Conservation (phyloP, 202 grass and related monocot species). For the Carex arenaria region DNA sequence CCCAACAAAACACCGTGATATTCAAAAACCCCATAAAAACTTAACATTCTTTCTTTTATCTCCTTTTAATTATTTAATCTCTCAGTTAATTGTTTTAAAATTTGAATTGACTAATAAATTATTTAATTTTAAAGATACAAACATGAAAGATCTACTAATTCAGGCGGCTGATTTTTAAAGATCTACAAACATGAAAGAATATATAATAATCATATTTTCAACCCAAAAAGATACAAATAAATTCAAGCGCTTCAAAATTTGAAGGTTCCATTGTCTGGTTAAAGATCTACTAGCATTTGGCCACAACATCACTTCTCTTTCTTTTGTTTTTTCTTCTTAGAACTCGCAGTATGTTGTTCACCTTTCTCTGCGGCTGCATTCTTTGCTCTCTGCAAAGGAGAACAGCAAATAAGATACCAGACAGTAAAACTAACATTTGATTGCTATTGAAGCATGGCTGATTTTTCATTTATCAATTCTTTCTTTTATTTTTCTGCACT, state of each 20-base stretch:
- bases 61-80: too few species aligned
- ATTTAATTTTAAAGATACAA: neutral
- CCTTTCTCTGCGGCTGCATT: conserved; percentile 32
- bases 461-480: neutral
- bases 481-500: neutral
- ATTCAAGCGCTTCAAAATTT: neutral
- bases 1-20: too few species aligned
- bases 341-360: conserved; percentile 15
- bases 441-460: neutral
- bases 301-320: neutral
- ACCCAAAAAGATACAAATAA: neutral
- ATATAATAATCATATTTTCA: conserved; percentile 6
- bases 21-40: too few species aligned
- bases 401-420: neutral
- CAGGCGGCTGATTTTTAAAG: too few species aligned
- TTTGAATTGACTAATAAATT: too few species aligned
- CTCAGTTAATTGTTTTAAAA: too few species aligned
- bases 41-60: too few species aligned
- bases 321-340: conserved; percentile 45
- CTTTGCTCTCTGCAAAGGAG: conserved; percentile 44
- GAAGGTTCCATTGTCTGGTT: neutral
- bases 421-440: neutral
- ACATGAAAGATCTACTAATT: neutral
- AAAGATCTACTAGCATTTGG: neutral
- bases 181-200: neutral